phyloP scores from a whole-genome alignment of 176 grass and related monocot genomes.

The Oryza brachyantha region DNA sequence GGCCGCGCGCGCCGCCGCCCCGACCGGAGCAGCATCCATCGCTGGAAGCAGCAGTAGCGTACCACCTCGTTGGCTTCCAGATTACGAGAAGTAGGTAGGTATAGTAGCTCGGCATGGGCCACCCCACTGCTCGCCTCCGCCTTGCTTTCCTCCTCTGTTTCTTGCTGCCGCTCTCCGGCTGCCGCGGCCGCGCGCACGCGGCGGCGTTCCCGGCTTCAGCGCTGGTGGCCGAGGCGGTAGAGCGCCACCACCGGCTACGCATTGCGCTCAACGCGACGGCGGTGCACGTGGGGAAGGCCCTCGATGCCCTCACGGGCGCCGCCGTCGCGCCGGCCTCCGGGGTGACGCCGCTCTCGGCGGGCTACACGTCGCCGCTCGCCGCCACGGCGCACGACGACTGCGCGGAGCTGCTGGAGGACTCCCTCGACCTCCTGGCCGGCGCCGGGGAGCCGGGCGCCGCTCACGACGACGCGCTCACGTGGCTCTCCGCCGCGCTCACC shows the following conservation, averaged over 20 bases:
- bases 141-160: neutral
- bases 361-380: slow-evolving; percentile 19
- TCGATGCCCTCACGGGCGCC: slow-evolving; percentile 24
- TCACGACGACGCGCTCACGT: slow-evolving; percentile 46
- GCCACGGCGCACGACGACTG: slow-evolving; percentile 56
- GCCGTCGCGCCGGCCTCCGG: neutral
- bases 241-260: slow-evolving; percentile 3
- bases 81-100: neutral
- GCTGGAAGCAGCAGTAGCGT: neutral
- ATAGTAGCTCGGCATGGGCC: neutral
- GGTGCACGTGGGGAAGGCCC: slow-evolving; percentile 33
- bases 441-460: slow-evolving; percentile 10
- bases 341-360: neutral
- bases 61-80: neutral
- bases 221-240: neutral
- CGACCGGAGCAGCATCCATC: neutral
- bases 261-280: slow-evolving; percentile 52
- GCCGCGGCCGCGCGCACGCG: neutral
- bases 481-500: slow-evolving; percentile 64
- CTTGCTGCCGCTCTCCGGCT: neutral
- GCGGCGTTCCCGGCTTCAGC: neutral
- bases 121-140: neutral
- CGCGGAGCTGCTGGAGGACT: slow-evolving; percentile 57
- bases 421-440: slow-evolving; percentile 37
- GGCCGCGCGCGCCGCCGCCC: neutral